Evolutionary conservation across 345 rosid genomes (phyloP), one percentile per base, ranked within the genome.

Genomic region (Populus pruinosa): DNA sequence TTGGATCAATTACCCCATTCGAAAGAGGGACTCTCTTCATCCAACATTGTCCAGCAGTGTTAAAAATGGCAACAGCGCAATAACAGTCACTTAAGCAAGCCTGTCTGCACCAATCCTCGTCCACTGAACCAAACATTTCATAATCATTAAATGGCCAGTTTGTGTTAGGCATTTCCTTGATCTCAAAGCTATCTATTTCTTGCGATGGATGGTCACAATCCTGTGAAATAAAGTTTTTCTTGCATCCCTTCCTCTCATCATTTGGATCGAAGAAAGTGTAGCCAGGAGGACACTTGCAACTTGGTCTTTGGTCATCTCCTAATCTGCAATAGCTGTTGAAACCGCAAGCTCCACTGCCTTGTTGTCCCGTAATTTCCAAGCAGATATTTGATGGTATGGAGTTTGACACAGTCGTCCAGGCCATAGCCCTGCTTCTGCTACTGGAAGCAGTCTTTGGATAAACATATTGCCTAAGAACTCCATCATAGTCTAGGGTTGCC

Each of bases 391-490:
- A 31, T 1, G 93, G 91, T 53, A 68, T 33, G 36, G 63, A 69
- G 5, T 38, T 38, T 38, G 76, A 62, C 61, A 75, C 5, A 14
- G 21, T 35, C 0, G 85, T 77, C 91, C 91, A 90, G 17, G 11
- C 61, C 70, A 38, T 43, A 1, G 82, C n/a, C 87, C 91, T 72
- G 16, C 66, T 71, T 39, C 20, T 81, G 16, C 31, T 10, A 43
- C 67, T 44, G 38, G 75, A 78, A 72, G 21, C 73, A 6, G 33
- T 62, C 82, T 78, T 92, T 9, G 90, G 89, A 78, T 89, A 86
- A 25, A 81, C 79, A 67, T 91, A 89, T 23, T 79, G 84, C 81
- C 90, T 85, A 36, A 92, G 80, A 75, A 88, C 87, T 5, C 96
- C 90, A 72, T 90, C 91, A 39, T 75, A 83, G n/a, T 90, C 94